Percentiles rank a stretch among this genome's conserved stretches.
phyloP scores from a whole-genome alignment of 352 stramenopile species.

The Phytopythium litorale region DNA sequence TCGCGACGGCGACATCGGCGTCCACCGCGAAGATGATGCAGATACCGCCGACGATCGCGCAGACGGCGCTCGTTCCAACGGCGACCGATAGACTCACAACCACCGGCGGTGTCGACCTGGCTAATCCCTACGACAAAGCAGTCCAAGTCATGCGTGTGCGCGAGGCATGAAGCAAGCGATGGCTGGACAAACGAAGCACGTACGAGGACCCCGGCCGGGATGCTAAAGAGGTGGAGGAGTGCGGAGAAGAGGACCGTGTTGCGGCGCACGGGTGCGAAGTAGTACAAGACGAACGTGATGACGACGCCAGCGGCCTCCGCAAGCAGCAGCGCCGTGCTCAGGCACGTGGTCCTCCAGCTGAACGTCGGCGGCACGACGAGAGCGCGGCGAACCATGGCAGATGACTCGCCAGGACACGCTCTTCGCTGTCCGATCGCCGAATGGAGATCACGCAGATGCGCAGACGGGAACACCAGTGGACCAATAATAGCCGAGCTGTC shows the following conservation, averaged over 20 bases:
- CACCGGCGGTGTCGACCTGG: constrained; percentile 43
- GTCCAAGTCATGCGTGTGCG: not conserved
- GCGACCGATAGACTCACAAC: constrained; percentile 53
- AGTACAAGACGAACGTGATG: constrained; percentile 39
- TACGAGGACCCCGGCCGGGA: constrained; percentile 44
- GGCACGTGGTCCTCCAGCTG: constrained; percentile 43
- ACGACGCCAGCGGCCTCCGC: constrained; percentile 32
- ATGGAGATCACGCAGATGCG: not conserved
- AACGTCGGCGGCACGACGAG: constrained; percentile 36
- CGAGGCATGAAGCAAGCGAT: not conserved
- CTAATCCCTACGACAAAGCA: constrained; percentile 25
- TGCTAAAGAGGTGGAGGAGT: constrained; percentile 33
- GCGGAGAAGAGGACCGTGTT: constrained; percentile 28
- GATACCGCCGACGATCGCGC: constrained; percentile 46
- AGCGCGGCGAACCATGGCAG: constrained; percentile 7
- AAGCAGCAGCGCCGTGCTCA: constrained; percentile 29
- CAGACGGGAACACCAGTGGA: not conserved
- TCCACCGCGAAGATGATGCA: constrained; percentile 52
- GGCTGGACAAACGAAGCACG: not conserved
- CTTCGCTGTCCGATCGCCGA: not conserved
- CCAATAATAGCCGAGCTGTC: not conserved
- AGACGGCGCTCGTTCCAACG: constrained; percentile 42
- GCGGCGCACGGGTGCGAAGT: constrained; percentile 29
- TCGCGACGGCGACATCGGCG: constrained; percentile 36
- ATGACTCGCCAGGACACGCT: not conserved